phyloP scores from a whole-genome alignment of 257 asterid genomes.

The Solanum tarijense region DNA sequence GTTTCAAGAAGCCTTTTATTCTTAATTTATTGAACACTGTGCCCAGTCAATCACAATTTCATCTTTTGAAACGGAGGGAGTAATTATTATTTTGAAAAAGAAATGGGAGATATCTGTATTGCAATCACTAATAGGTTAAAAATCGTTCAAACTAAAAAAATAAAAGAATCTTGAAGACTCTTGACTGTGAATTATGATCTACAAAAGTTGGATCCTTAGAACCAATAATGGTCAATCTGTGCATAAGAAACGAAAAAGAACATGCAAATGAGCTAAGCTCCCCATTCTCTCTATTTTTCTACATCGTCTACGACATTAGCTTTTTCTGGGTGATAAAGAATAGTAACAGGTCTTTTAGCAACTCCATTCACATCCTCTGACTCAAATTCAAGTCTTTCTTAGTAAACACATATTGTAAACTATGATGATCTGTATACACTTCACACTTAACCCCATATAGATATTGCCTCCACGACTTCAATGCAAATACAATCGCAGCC shows the following conservation, averaged over 20 bases:
- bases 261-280: not conserved
- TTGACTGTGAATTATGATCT: not conserved
- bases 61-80: not conserved
- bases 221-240: not conserved
- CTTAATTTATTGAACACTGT: not conserved
- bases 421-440: no score
- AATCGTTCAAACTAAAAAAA: not conserved
- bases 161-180: not conserved
- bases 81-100: not conserved
- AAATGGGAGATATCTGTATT: not conserved
- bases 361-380: not conserved
- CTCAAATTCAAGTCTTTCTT: not conserved
- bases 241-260: not conserved
- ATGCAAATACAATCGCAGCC: no score
- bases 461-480: no score
- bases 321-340: not conserved
- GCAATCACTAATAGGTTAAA: not conserved
- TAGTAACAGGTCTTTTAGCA: not conserved
- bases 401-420: no score
- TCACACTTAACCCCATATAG: no score
- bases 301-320: no score
- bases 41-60: not conserved
- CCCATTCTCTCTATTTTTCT: not conserved
- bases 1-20: not conserved
- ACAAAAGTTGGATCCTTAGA: not conserved